Conservation (phyloP, 1,284 basidiomycete species). For the Neonothopanus nambi region DNA sequence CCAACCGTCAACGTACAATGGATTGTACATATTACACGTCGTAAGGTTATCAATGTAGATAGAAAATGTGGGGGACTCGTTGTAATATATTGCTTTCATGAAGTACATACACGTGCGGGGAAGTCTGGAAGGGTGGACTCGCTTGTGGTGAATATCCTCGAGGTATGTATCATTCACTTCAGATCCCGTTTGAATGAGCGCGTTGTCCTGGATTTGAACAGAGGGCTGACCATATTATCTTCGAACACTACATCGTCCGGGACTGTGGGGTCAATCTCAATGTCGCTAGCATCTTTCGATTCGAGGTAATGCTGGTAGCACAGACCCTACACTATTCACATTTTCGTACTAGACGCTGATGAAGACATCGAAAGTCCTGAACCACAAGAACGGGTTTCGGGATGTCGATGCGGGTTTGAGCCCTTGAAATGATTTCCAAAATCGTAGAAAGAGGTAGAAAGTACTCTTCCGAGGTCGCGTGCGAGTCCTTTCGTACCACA, state of each 20-base stretch:
- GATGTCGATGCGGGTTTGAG: too few species aligned
- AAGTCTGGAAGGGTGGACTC: conserved; percentile 16
- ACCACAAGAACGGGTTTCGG: conserved; percentile 13
- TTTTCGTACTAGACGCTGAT: conserved; percentile 18
- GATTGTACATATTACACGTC: too few species aligned
- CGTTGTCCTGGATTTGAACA: conserved; percentile 18
- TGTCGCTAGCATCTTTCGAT: neutral
- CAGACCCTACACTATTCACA: conserved; percentile 10
- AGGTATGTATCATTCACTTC: conserved; percentile 15
- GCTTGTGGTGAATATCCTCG: conserved; percentile 17
- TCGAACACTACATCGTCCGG: conserved; percentile 19
- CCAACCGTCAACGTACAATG: too few species aligned
- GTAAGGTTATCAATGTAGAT: too few species aligned
- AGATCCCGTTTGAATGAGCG: conserved; percentile 17
- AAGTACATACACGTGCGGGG: conserved; percentile 15
- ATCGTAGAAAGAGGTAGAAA: conserved; percentile 19
- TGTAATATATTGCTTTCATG: conserved; percentile 7
- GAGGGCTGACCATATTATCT: conserved; percentile 20
- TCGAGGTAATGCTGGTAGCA: conserved; percentile 4
- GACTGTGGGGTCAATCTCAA: neutral
- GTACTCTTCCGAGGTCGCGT: conserved; percentile 19
- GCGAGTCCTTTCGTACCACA: conserved; percentile 19
- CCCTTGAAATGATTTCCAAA: conserved; percentile 19
- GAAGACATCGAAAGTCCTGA: conserved; percentile 19
- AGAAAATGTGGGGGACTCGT: conserved; percentile 2